These are phyloP conservation scores for Thalassia testudinum DNA, from an alignment of 116 monocot species.

Conservation along the genomic window DNA sequence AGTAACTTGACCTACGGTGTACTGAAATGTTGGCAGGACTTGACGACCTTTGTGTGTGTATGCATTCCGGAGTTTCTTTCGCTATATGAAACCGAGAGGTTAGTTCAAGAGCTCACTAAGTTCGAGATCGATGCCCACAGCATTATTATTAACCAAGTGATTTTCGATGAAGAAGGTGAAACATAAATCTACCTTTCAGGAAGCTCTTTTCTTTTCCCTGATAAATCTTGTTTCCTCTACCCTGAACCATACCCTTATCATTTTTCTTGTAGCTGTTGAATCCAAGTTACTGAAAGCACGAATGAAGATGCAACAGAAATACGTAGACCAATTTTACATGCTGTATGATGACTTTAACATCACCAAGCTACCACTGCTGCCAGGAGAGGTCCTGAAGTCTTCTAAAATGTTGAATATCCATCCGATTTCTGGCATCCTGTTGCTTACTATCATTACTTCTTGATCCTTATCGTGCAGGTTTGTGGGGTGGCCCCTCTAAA, in stretches of 20 bases:
- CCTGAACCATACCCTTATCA: not conserved
- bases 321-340: slow-evolving; percentile 88
- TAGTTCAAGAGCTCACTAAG: slow-evolving; percentile 87
- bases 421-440: too few relatives aligned
- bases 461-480: slow-evolving; percentile 7
- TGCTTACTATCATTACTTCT: too few relatives aligned
- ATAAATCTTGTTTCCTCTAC: not conserved
- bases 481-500: slow-evolving; percentile 16
- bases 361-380: slow-evolving; percentile 86
- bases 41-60: slow-evolving; percentile 95
- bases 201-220: not conserved
- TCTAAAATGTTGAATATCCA: too few relatives aligned
- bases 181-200: not conserved
- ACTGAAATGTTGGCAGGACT: slow-evolving; percentile 24
- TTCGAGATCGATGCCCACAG: slow-evolving; percentile 96
- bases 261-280: slow-evolving; percentile 39
- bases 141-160: slow-evolving; percentile 95
- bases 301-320: slow-evolving; percentile 90
- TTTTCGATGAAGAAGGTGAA: slow-evolving; percentile 80
- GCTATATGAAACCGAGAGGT: slow-evolving; percentile 92
- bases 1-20: too few relatives aligned
- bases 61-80: slow-evolving; percentile 99
- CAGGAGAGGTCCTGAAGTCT: slow-evolving; percentile 41
- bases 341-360: slow-evolving; percentile 94
- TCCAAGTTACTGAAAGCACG: slow-evolving; percentile 74